A percentile compares a stretch with the other conserved stretches of the same genome.
These are phyloP conservation scores for Hypoxylon sp. DNA, from an alignment of 2,329 filamentous ascomycete genomes.

Conservation along the genomic window DNA sequence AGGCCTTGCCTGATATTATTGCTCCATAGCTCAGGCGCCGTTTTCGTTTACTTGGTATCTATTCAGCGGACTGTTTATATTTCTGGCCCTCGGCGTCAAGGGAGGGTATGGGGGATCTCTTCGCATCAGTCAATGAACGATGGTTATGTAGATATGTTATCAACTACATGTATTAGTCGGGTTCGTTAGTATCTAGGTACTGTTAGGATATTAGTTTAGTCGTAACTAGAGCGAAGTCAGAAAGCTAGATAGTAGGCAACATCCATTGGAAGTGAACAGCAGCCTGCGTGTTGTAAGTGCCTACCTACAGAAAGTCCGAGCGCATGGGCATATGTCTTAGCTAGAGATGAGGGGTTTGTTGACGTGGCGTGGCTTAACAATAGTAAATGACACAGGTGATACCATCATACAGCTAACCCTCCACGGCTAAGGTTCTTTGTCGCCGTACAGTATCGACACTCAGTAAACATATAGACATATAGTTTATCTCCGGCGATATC, in stretches of 20 bases:
- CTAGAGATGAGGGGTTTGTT: not conserved
- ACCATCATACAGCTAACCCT: not conserved
- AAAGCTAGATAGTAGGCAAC: not conserved
- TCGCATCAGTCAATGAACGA: slow-evolving; percentile 19
- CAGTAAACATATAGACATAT: not conserved
- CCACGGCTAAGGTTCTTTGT: not conserved
- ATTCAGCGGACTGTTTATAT: slow-evolving; percentile 16
- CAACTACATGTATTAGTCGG: slow-evolving; percentile 12
- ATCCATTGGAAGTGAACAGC: not conserved
- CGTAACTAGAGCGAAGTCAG: slow-evolving; percentile 27
- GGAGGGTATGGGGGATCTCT: slow-evolving; percentile 8
- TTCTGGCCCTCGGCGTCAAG: slow-evolving; percentile 25
- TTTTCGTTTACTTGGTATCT: slow-evolving; percentile 7
- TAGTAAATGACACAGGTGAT: not conserved
- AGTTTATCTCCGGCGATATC: not conserved
- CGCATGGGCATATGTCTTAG: not conserved
- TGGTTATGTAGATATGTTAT: slow-evolving; percentile 11
- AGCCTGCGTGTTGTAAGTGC: not conserved
- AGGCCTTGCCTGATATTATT: slow-evolving; percentile 14
- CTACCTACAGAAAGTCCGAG: not conserved
- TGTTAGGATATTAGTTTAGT: slow-evolving; percentile 26
- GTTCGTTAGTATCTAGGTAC: slow-evolving; percentile 14
- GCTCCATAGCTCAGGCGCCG: slow-evolving; percentile 28
- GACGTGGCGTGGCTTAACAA: not conserved
- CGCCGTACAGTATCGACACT: not conserved